Percentiles rank a stretch among this genome's conserved stretches.
Evolutionary conservation across 2,329 filamentous ascomycete genomes (phyloP).

Genomic region (Annulohypoxylon truncatum): DNA sequence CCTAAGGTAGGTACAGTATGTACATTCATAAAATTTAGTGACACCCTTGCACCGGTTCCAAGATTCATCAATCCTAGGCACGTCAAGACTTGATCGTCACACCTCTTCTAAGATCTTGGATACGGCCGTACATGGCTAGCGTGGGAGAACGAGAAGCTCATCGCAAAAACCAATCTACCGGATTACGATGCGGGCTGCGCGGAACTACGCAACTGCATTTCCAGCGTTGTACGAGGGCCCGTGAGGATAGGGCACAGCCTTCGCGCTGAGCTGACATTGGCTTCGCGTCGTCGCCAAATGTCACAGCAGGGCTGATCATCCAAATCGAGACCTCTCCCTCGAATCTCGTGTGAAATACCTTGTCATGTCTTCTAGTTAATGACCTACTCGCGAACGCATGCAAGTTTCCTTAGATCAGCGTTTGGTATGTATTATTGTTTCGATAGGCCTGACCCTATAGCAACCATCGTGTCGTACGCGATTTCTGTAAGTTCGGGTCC

Average conservation of each 20-base stretch:
- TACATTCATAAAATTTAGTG: conserved; percentile 17
- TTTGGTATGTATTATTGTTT: conserved; percentile 10
- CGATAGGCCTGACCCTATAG: conserved; percentile 1
- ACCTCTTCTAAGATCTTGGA: conserved; percentile 31
- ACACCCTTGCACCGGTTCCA: conserved; percentile 34
- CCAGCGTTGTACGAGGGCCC: conserved; percentile 24
- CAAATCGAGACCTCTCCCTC: not conserved
- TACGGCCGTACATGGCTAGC: conserved; percentile 38
- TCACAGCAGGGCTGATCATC: not conserved
- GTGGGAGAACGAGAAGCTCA: conserved; percentile 14
- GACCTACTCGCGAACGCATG: not conserved
- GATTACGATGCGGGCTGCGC: conserved; percentile 3
- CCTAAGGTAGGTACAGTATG: no score
- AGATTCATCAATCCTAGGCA: conserved; percentile 33
- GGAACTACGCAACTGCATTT: conserved; percentile 18
- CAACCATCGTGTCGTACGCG: conserved; percentile 23
- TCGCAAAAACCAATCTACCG: conserved; percentile 19
- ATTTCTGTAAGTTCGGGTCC: conserved; percentile 35
- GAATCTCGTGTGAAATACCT: not conserved
- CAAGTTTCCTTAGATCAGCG: not conserved
- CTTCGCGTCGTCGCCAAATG: not conserved
- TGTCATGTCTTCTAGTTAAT: not conserved
- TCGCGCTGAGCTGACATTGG: conserved; percentile 7
- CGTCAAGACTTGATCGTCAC: conserved; percentile 34
- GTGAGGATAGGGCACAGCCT: conserved; percentile 4